A percentile compares a stretch with the other conserved stretches of the same genome.
Conservation (phyloP, 164 flowering plant genomes). For the Hamamelis virginiana region DNA sequence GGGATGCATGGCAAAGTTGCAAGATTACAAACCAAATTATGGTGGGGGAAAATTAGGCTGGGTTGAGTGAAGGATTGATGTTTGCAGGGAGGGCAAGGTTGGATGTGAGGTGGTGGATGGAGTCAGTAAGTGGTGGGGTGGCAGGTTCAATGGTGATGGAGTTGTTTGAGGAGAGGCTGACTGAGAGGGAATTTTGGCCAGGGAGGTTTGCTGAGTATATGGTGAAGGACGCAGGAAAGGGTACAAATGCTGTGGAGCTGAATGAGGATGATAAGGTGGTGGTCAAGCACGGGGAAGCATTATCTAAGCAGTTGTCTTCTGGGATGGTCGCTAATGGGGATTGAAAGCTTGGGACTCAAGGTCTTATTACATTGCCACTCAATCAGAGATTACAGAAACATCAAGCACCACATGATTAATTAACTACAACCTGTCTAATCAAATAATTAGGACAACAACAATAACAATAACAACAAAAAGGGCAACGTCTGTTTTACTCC, state of each 20-base stretch:
- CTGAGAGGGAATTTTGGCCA: constrained; percentile 62
- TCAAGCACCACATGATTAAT: too few species aligned
- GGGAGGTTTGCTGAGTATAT: constrained; percentile 80
- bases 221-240: constrained; percentile 92
- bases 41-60: constrained; percentile 59
- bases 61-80: constrained; percentile 70
- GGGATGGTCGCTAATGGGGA: constrained; percentile 80
- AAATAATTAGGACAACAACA: too few species aligned
- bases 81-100: constrained; percentile 65
- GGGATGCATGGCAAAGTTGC: constrained; percentile 75
- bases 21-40: constrained; percentile 76
- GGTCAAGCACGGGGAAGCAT: constrained; percentile 71
- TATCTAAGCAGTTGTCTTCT: constrained; percentile 58
- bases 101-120: constrained; percentile 46
- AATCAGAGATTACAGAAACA: too few species aligned
- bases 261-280: constrained; percentile 31
- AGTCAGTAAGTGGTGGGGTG: constrained; percentile 55
- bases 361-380: constrained; percentile 31
- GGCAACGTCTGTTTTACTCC: too few species aligned
- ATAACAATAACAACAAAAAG: too few species aligned
- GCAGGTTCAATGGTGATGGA: constrained; percentile 80
- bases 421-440: too few species aligned
- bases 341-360: constrained; percentile 72
- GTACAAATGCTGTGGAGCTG: constrained; percentile 42
- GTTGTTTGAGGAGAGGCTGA: constrained; percentile 69